Evolutionary conservation across 257 asterid species (phyloP).

Genomic region (Craterostigma plantagineum): DNA sequence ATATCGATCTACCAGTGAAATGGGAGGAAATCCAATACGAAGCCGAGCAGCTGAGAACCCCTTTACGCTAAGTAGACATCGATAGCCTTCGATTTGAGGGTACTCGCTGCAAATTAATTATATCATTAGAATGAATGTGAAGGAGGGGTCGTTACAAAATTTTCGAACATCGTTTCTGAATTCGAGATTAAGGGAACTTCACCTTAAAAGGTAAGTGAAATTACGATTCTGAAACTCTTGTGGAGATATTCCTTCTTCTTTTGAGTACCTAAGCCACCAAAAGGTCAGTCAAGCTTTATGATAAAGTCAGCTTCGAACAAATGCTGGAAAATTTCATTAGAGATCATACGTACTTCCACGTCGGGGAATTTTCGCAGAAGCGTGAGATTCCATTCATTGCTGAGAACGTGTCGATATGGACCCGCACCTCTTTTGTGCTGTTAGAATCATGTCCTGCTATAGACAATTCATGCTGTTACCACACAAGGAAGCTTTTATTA

Average conservation of each 20-base stretch:
- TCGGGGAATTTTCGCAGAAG: slow-evolving; percentile 53
- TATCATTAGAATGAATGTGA: too few relatives aligned
- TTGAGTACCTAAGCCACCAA: slow-evolving; percentile 54
- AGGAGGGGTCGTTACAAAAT: too few relatives aligned
- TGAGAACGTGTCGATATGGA: slow-evolving; percentile 79
- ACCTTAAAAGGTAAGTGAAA: slow-evolving; percentile 72
- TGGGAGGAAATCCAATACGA: slow-evolving; percentile 42
- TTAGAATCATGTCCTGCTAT: slow-evolving; percentile 38
- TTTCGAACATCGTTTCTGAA: too few relatives aligned
- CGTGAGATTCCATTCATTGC: slow-evolving; percentile 95
- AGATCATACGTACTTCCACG: slow-evolving; percentile 60
- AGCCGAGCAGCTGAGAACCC: slow-evolving; percentile 53
- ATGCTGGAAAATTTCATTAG: background rate
- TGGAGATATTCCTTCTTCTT: slow-evolving; percentile 65
- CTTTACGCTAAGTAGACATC: slow-evolving; percentile 40
- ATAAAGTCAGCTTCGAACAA: background rate
- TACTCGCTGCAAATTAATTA: slow-evolving; percentile 45
- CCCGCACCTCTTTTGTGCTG: slow-evolving; percentile 40
- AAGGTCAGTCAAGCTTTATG: background rate
- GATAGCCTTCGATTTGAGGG: slow-evolving; percentile 38
- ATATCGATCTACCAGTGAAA: slow-evolving; percentile 44
- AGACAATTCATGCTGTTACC: slow-evolving; percentile 2
- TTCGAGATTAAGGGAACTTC: slow-evolving; percentile 18
- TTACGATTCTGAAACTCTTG: slow-evolving; percentile 37
- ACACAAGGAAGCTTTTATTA: background rate